These are phyloP conservation scores for Oropetium thomaeum DNA, from an alignment of 176 grass and related monocot species.

Conservation along the genomic window DNA sequence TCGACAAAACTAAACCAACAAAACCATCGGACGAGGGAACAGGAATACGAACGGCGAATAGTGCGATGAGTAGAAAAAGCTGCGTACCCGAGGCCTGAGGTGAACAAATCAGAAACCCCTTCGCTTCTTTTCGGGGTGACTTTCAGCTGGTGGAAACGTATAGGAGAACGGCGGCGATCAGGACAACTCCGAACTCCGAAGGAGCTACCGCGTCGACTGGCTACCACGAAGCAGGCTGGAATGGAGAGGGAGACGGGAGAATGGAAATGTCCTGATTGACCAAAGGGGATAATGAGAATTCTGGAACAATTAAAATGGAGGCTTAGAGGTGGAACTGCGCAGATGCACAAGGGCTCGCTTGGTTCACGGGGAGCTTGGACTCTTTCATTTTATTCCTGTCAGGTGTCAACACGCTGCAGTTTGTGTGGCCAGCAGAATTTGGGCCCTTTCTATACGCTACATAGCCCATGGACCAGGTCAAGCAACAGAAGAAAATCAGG, in stretches of 20 bases:
- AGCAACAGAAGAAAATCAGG: no score
- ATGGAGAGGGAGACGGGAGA: neutral
- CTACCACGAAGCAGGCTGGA: no score
- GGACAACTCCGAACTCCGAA: neutral
- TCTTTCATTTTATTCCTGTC: no score
- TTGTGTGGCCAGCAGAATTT: no score
- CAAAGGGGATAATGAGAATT: neutral
- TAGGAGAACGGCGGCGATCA: neutral
- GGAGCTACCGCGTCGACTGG: neutral
- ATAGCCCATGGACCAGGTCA: no score
- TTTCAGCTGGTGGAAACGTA: no score
- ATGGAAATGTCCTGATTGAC: neutral
- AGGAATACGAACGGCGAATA: neutral
- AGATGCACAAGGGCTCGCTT: neutral
- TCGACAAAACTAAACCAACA: no score
- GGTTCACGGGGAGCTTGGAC: neutral
- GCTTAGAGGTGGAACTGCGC: neutral
- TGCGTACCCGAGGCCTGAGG: conserved; percentile 5
- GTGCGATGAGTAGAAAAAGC: neutral
- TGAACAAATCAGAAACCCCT: neutral
- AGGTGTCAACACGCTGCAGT: neutral
- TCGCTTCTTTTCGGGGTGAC: no score
- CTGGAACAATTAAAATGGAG: neutral
- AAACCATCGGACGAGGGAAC: no score
- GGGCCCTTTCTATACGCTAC: no score